These are phyloP conservation scores for Podospora pseudopauciseta DNA, from an alignment of 495 filamentous ascomycete species.

Conservation along the genomic window DNA sequence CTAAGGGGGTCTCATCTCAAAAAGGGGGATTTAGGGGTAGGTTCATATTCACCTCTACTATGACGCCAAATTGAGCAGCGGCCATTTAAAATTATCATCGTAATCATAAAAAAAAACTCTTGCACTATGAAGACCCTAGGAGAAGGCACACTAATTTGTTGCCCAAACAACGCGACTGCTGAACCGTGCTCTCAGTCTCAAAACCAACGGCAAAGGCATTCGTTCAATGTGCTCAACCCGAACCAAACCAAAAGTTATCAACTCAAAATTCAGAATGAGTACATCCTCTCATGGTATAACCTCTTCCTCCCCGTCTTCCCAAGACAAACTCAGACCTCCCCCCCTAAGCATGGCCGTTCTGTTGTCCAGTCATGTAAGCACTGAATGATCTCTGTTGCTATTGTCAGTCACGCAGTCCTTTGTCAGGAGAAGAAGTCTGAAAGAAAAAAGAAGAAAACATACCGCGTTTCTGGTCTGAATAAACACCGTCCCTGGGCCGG, in stretches of 20 bases:
- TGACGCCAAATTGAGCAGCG: too few species aligned
- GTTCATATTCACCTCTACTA: too few species aligned
- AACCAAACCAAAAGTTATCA: not conserved
- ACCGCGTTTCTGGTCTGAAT: conserved; percentile 87
- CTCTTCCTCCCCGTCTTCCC: not conserved
- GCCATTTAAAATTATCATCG: too few species aligned
- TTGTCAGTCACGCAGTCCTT: conserved; percentile 16
- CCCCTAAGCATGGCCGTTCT: conserved; percentile 15
- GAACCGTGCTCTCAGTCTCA: too few species aligned
- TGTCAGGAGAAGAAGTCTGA: too few species aligned
- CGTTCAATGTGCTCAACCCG: not conserved
- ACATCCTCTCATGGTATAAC: not conserved
- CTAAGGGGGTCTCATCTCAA: too few species aligned
- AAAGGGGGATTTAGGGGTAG: too few species aligned
- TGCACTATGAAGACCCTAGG: too few species aligned
- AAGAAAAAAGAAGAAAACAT: conserved; percentile 28
- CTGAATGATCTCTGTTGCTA: conserved; percentile 39
- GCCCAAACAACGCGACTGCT: too few species aligned
- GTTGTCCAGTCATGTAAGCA: conserved; percentile 46
- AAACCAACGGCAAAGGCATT: too few species aligned
- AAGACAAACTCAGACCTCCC: not conserved
- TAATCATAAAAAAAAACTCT: too few species aligned
- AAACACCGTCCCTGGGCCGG: conserved; percentile 87
- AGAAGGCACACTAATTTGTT: too few species aligned
- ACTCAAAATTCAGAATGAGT: not conserved